Base-by-base conservation (phyloP, 805 yeast genomes). In the Kuraishia capsulata region DNA sequence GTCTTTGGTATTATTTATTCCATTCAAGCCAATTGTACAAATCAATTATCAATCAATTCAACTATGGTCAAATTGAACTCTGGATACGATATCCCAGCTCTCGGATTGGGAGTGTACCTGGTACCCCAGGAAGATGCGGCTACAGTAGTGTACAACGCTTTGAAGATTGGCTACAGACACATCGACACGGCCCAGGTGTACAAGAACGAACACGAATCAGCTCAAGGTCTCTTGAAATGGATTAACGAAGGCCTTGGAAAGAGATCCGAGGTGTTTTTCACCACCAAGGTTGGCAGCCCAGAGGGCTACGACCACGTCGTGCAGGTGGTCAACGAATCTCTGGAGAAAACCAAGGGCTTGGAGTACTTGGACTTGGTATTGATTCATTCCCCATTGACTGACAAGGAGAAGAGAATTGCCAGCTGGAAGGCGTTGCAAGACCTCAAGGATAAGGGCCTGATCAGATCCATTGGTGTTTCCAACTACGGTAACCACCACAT, bases 101-200 rank as follows among this genome's bases (percentile, higher is more conserved):
- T 78, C 20, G 85, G 75, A 0, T 60, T 69, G 16, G 85, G 86
- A 1, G 69, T 76, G 4, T 78, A 70, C 56, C 49, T 59, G 21
- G 46, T 75, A 3, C 64, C 75, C 3, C 42, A 50, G 1, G 46
- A 47, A 1, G 59, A 59, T 6, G 64, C 79, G 1, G 42, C 55
- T 3, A 57, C 63, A 0, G 50, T 76, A 20, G 80, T 77, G 0
- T 64, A 69, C 46, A 53, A 65, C 23, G 92, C 89, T 1, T 65
- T 84, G 42, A 57, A 65, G 24, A 61, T 54, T 11, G 94, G 94
- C 0, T 84, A 81, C 54, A 70, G 92, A 46, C 90, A 80, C 50
- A 61, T 84, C 42, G 92, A 85, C 52, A 64, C 80, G 16, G 95
- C 95, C 5, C 76, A 69, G 8, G 56, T 57, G n/a, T 85, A 85